Conservation (phyloP, 139 green algal genomes). For the Zygnema cylindricum region DNA sequence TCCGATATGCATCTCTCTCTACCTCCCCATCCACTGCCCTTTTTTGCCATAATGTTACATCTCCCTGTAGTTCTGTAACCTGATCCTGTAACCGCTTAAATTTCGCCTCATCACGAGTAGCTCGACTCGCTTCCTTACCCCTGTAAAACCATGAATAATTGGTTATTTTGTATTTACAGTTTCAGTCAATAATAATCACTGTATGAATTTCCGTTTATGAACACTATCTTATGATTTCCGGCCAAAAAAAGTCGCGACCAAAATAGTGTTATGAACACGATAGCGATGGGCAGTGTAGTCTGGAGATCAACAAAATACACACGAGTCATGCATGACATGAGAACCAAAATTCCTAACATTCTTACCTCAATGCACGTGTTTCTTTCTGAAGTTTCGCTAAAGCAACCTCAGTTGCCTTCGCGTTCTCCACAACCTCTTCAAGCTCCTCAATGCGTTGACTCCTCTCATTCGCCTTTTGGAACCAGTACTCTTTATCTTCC, state of each 20-base stretch:
- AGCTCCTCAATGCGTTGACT: background rate
- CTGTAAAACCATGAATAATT: too few species aligned
- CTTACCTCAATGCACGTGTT: background rate
- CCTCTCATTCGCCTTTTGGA: background rate
- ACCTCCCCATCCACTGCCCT: background rate
- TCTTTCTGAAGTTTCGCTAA: background rate
- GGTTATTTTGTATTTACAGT: too few species aligned
- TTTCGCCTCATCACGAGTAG: background rate
- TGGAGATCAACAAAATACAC: too few species aligned
- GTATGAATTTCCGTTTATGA: too few species aligned
- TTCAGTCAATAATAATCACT: too few species aligned
- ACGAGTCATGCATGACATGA: too few species aligned
- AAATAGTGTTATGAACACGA: too few species aligned
- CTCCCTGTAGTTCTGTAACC: background rate
- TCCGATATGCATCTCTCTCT: background rate
- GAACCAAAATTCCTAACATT: too few species aligned
- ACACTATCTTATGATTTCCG: too few species aligned
- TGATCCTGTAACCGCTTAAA: background rate
- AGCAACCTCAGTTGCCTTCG: background rate
- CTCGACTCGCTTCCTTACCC: too few species aligned
- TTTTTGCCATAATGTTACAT: background rate
- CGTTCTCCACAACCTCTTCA: background rate
- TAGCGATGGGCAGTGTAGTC: too few species aligned
- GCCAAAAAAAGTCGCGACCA: too few species aligned
- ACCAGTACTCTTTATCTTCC: constrained; percentile 6